A percentile compares a stretch with the other conserved stretches of the same genome.
Evolutionary conservation across 257 asterid genomes (phyloP).

Genomic region (Lavandula angustifolia): DNA sequence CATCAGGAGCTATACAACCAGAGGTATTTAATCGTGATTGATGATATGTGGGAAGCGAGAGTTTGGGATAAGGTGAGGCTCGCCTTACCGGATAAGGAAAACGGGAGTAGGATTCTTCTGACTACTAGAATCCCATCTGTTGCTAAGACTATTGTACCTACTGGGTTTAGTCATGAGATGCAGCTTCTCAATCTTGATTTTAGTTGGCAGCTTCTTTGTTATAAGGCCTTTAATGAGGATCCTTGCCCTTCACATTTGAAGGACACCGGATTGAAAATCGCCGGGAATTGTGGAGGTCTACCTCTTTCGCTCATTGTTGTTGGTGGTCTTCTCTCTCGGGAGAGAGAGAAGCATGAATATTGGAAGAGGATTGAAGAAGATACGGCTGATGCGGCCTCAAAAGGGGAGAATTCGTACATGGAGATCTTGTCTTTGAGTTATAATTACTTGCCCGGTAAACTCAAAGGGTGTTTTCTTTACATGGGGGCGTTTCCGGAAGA

Average conservation of each 20-base stretch:
- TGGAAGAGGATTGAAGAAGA: too few species aligned
- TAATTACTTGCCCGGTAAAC: too few species aligned
- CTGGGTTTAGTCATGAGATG: not conserved
- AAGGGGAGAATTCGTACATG: too few species aligned
- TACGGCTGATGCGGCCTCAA: too few species aligned
- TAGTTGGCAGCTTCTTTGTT: not conserved
- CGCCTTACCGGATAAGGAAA: not conserved
- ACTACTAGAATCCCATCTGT: not conserved
- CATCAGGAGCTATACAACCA: not conserved
- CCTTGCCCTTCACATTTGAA: not conserved
- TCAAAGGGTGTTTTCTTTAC: too few species aligned
- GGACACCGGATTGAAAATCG: conserved; percentile 13
- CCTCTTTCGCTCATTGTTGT: conserved; percentile 34
- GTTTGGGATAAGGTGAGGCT: too few species aligned
- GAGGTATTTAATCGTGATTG: too few species aligned
- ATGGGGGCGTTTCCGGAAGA: too few species aligned
- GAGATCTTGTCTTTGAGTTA: too few species aligned
- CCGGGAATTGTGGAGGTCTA: conserved; percentile 29
- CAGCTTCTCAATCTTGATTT: not conserved
- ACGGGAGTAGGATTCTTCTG: too few species aligned
- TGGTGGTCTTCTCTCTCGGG: conserved; percentile 36
- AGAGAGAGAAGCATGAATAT: not conserved
- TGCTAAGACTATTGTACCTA: not conserved
- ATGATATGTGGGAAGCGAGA: too few species aligned
- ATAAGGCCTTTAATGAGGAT: not conserved